These are phyloP conservation scores for Neofusicoccum parvum DNA, from an alignment of 2,329 filamentous ascomycete species.

Conservation along the genomic window DNA sequence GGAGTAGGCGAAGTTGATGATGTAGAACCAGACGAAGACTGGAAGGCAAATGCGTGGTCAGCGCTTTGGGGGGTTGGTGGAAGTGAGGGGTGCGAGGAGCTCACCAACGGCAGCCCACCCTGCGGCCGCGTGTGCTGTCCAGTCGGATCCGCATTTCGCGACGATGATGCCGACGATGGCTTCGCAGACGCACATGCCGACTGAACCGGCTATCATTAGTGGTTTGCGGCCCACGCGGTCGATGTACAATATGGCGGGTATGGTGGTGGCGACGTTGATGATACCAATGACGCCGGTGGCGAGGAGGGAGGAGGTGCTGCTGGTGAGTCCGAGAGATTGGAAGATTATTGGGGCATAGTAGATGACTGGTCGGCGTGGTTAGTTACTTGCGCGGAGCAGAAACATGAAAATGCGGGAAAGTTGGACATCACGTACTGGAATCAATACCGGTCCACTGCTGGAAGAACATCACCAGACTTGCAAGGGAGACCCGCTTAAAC, in stretches of 20 bases:
- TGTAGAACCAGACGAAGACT: no score
- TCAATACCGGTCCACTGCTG: slow-evolving; percentile 42
- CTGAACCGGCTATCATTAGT: no score
- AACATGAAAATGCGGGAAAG: background rate
- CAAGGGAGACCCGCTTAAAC: slow-evolving; percentile 50
- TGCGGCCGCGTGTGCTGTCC: no score
- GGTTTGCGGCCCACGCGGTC: no score
- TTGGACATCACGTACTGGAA: slow-evolving; percentile 43
- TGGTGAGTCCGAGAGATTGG: slow-evolving; percentile 38
- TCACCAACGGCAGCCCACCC: no score
- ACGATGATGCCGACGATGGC: no score
- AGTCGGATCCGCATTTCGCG: no score
- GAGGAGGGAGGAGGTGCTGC: slow-evolving; percentile 31
- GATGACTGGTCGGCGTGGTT: slow-evolving; percentile 40
- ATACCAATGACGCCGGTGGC: slow-evolving; percentile 19
- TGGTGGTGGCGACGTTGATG: slow-evolving; percentile 20
- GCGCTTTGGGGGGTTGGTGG: no score
- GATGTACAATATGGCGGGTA: slow-evolving; percentile 16
- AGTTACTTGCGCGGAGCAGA: background rate
- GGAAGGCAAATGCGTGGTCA: no score
- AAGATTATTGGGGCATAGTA: slow-evolving; percentile 53
- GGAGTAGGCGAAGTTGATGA: slow-evolving; percentile 63
- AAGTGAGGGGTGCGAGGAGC: no score
- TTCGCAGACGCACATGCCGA: no score
- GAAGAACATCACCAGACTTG: slow-evolving; percentile 64